Evolutionary conservation across 306 rosid genomes (phyloP), one percentile per base, ranked within the genome.

Genomic region (Alnus rubra): DNA sequence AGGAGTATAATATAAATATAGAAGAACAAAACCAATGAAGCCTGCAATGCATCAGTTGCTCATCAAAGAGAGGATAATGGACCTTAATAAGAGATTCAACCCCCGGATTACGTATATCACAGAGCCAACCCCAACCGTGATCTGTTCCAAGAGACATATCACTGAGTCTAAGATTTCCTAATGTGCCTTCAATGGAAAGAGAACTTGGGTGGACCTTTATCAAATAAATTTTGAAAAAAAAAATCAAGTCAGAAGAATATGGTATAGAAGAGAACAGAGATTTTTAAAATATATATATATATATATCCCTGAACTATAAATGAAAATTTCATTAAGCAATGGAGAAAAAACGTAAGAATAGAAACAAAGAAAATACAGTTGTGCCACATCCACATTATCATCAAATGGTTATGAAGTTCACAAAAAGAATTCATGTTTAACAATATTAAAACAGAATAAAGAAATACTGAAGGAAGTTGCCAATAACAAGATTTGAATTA

Each of bases 41-140:
- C 18, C 83, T 68, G 63, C 76, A 76, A 79, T 72, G 75, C 58
- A 76, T 51, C 56, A 12, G 76, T 81, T 75, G 50, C 49, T 69
- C 64, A 51, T 13, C 44, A 18, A 14, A 51, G 75, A 37, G 55
- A 72, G 71, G 69, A 45, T 8, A 54, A 19, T 28, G 71, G 28
- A 90, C 99, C 98, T 91, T 92, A 73, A 95, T 95, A 79, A 95
- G 93, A 79, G 99, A 95, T 73, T 95, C 99, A 68, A 87, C 87
- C 60, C 97, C 98, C n/a, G 99, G 94, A 86, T 95, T 91, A 28
- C 98, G 96, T 71, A 95, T 80, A 77, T 95, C 99, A 87, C 98
- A 95, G 73, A 95, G 98, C 98, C 98, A 95, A 81, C 89, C 89
- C 99, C 99, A 93, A 73, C 87, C 91, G 44, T 90, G 91, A 76